phyloP scores from a whole-genome alignment of 2,329 filamentous ascomycete genomes.

The Penicillium polonicum region DNA sequence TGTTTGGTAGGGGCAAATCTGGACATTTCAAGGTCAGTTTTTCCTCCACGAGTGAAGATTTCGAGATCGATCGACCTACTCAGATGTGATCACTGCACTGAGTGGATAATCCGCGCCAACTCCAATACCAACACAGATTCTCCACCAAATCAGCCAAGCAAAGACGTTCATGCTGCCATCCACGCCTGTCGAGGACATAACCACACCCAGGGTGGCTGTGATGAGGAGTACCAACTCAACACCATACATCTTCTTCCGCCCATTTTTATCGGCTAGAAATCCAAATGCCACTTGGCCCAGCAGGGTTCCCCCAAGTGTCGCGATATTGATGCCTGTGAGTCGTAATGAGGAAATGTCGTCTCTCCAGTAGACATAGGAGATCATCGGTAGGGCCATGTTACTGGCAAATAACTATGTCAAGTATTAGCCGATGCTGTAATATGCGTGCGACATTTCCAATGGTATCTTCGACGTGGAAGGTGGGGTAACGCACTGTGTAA shows the following conservation, averaged over 20 bases:
- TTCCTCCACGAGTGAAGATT: background rate
- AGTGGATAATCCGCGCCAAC: conserved; percentile 70
- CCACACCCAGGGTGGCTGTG: conserved; percentile 47
- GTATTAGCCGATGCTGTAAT: background rate
- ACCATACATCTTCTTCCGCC: conserved; percentile 53
- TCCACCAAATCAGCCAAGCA: conserved; percentile 50
- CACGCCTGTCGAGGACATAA: conserved; percentile 47
- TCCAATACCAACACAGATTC: conserved; percentile 51
- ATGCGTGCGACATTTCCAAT: background rate
- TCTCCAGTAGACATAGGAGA: conserved; percentile 50
- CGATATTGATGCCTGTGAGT: conserved; percentile 46
- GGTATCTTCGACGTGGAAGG: background rate
- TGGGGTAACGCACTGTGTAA: conserved; percentile 35
- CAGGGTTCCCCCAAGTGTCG: conserved; percentile 48
- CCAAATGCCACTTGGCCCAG: conserved; percentile 51
- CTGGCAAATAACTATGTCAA: conserved; percentile 46
- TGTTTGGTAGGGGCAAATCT: conserved; percentile 57
- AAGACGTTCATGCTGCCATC: conserved; percentile 46
- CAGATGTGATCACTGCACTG: conserved; percentile 65
- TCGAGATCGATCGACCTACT: conserved; percentile 48
- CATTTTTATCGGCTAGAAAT: conserved; percentile 48
- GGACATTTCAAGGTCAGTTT: background rate
- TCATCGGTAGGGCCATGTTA: conserved; percentile 52
- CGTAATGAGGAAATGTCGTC: conserved; percentile 36
- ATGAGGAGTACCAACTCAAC: conserved; percentile 51